Conservation (phyloP, 495 filamentous ascomycete species). For the Pseudoneurospora amorphoporcata region DNA sequence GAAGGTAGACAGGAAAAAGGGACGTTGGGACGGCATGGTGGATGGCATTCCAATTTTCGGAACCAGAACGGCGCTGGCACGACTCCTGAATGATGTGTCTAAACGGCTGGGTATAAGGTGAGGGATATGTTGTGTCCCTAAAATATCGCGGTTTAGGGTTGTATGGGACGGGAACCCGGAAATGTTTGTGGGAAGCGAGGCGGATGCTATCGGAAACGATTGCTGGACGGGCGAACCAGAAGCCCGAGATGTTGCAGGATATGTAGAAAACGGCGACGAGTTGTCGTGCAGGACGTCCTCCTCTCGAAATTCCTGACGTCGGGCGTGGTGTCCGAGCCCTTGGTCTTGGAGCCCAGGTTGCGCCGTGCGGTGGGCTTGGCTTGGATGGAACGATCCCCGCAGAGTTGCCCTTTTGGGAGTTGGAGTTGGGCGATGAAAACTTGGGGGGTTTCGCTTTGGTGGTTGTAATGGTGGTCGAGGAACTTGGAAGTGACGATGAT, state of each 20-base stretch:
- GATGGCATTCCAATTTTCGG: not conserved
- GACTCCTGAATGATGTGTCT: not conserved
- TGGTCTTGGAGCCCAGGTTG: not conserved
- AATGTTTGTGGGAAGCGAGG: not conserved
- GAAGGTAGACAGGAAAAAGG: constrained; percentile 75
- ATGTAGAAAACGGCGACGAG: not conserved
- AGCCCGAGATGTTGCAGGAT: not conserved
- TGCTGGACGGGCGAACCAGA: not conserved
- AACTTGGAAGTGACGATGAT: not conserved
- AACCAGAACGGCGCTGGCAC: not conserved
- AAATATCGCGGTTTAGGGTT: not conserved
- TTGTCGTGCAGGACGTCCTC: not conserved
- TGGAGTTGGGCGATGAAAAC: not conserved
- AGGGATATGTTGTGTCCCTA: not conserved
- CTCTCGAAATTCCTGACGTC: not conserved
- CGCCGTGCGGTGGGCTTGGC: not conserved
- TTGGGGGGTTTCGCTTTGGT: not conserved
- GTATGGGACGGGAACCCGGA: not conserved
- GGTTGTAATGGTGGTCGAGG: not conserved
- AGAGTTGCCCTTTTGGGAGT: not conserved
- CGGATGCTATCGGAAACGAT: not conserved
- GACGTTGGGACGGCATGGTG: constrained; percentile 63
- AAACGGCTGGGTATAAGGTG: not conserved
- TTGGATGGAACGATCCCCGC: not conserved
- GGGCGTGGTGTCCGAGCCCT: not conserved